Percentiles rank a stretch among this genome's conserved stretches.
Evolutionary conservation across 2,329 filamentous ascomycete species (phyloP).

Genomic region (Xylaria multiplex): DNA sequence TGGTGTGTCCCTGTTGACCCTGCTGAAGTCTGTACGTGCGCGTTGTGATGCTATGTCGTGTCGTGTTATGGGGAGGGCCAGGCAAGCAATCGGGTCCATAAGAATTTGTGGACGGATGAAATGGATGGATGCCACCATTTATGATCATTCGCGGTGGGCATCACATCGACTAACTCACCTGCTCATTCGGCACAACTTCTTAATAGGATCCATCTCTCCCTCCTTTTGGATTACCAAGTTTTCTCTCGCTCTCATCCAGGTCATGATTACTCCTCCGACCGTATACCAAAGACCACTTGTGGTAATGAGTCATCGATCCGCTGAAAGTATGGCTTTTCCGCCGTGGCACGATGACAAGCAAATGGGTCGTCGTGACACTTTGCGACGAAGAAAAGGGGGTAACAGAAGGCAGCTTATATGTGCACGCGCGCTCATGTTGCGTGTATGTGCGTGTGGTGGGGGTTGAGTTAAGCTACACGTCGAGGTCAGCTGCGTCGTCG

Average conservation of each 20-base stretch:
- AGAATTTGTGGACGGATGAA: background rate
- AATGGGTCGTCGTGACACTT: background rate
- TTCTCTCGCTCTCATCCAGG: background rate
- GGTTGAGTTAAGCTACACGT: conserved; percentile 13
- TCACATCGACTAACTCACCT: conserved; percentile 4
- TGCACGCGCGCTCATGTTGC: background rate
- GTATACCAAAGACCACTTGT: background rate
- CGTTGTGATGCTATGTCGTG: background rate
- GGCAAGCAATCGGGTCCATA: background rate
- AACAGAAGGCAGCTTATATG: background rate
- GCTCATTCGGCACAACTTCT: conserved; percentile 1
- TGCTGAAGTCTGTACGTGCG: too few relatives aligned
- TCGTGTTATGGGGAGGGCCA: background rate
- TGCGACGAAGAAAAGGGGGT: background rate
- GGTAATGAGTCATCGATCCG: background rate
- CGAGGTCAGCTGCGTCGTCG: conserved; percentile 53
- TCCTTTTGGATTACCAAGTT: background rate
- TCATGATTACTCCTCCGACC: background rate
- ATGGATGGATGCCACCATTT: conserved; percentile 7
- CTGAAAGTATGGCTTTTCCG: background rate
- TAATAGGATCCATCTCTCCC: background rate
- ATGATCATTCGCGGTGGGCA: conserved; percentile 5
- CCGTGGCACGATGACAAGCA: background rate
- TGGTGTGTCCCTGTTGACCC: too few relatives aligned
- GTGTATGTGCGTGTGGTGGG: conserved; percentile 1